A percentile compares a stretch with the other conserved stretches of the same genome.
phyloP scores from a whole-genome alignment of 176 grass and related monocot genomes.

The Aegilops speltoides region DNA sequence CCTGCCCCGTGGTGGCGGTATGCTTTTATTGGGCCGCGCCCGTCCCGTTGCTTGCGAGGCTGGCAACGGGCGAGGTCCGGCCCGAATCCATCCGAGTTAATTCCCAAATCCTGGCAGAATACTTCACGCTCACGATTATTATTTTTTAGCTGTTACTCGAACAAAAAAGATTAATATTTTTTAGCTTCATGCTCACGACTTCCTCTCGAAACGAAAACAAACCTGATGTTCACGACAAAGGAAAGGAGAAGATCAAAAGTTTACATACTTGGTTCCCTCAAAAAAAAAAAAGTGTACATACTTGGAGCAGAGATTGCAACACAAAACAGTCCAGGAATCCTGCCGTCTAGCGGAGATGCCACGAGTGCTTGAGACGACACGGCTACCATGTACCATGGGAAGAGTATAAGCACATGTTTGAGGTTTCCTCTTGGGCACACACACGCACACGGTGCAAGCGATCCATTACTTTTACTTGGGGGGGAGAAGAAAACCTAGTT shows the following conservation, averaged over 20 bases:
- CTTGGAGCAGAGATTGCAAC: not conserved
- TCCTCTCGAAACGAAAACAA: no score
- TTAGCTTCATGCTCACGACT: no score
- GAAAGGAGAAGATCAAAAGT: not conserved
- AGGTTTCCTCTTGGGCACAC: constrained; percentile 6
- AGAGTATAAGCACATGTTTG: not conserved
- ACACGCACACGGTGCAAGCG: not conserved
- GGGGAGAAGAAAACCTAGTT: not conserved
- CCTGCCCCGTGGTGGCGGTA: not conserved
- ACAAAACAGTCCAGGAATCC: not conserved
- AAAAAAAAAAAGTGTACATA: no score
- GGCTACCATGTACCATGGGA: not conserved
- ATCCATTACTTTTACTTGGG: constrained; percentile 10
- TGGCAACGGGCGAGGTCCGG: not conserved
- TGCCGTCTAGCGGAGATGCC: not conserved
- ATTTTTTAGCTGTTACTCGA: no score
- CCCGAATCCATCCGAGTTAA: not conserved
- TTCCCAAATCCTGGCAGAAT: not conserved
- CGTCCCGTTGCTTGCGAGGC: not conserved
- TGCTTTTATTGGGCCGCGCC: constrained; percentile 37
- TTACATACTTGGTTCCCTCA: no score
- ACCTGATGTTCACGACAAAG: not conserved
- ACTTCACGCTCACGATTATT: not conserved
- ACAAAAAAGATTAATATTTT: no score
- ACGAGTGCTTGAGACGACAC: not conserved